phyloP scores from a whole-genome alignment of 208 protist species.

The Acanthamoeba healyi region DNA sequence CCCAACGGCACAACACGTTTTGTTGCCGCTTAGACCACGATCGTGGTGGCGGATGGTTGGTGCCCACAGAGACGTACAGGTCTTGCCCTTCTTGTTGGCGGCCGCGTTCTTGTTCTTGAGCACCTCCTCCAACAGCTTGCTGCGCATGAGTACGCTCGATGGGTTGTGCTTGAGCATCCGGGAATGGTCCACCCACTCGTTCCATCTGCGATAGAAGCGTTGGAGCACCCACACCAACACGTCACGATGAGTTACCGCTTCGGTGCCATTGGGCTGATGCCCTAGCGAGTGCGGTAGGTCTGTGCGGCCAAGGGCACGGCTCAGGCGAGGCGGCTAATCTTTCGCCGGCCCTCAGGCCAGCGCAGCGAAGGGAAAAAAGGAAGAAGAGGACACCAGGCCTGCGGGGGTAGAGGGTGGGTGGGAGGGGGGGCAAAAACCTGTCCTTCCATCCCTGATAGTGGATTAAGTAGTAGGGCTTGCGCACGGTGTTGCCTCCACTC shows the following conservation, averaged over 20 bases:
- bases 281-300: too few species aligned
- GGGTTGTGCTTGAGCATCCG: slow-evolving; percentile 74
- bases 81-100: background rate
- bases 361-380: background rate
- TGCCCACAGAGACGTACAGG: too few species aligned
- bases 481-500: background rate
- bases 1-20: too few species aligned
- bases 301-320: too few species aligned
- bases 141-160: slow-evolving; percentile 10
- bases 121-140: slow-evolving; percentile 44
- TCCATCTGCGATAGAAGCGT: slow-evolving; percentile 8
- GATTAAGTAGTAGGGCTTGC: slow-evolving; percentile 72
- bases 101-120: slow-evolving; percentile 6
- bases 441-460: slow-evolving; percentile 77
- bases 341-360: background rate
- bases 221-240: background rate
- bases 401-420: background rate
- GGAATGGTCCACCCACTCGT: slow-evolving; percentile 74
- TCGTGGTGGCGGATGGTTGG: too few species aligned
- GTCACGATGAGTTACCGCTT: background rate
- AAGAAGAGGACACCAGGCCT: background rate
- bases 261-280: too few species aligned
- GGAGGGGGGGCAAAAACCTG: background rate
- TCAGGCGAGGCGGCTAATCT: background rate
- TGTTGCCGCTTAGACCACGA: too few species aligned